phyloP scores from a whole-genome alignment of 2,329 filamentous ascomycete species.

The Beauveria sp. region DNA sequence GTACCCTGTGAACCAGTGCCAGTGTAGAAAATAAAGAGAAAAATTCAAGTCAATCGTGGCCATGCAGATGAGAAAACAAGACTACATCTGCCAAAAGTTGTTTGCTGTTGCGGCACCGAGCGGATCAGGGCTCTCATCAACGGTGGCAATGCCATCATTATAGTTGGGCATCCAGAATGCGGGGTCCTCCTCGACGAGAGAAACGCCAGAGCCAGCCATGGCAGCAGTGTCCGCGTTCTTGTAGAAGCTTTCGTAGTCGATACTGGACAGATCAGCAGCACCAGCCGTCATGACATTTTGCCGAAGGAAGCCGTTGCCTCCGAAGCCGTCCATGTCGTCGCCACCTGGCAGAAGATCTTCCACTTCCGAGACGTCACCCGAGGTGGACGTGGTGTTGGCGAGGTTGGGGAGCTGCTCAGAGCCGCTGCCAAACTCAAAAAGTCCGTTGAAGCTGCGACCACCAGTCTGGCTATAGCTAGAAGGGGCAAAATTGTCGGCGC shows the following conservation, averaged over 20 bases:
- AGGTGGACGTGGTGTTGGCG: slow-evolving; percentile 52
- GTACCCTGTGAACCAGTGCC: neutral
- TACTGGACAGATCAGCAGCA: slow-evolving; percentile 36
- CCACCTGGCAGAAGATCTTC: slow-evolving; percentile 48
- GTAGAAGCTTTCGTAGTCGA: slow-evolving; percentile 51
- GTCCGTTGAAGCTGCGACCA: slow-evolving; percentile 41
- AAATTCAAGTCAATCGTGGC: neutral
- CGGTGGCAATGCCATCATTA: slow-evolving; percentile 25
- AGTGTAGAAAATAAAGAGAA: neutral
- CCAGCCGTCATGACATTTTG: slow-evolving; percentile 32
- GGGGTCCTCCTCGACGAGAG: slow-evolving; percentile 44
- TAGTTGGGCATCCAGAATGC: slow-evolving; percentile 43
- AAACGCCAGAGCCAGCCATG: slow-evolving; percentile 34
- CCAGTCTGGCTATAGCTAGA: slow-evolving; percentile 48
- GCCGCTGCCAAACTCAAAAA: slow-evolving; percentile 43
- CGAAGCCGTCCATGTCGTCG: slow-evolving; percentile 39
- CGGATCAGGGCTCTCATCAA: slow-evolving; percentile 29
- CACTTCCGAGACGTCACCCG: slow-evolving; percentile 59
- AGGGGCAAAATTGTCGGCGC: slow-evolving; percentile 40
- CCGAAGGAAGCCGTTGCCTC: slow-evolving; percentile 38
- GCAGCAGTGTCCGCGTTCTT: slow-evolving; percentile 38
- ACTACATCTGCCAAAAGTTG: slow-evolving; percentile 28
- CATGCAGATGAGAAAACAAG: neutral
- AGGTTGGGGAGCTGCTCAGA: slow-evolving; percentile 48
- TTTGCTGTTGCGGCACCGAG: slow-evolving; percentile 24